A percentile compares a stretch with the other conserved stretches of the same genome.
phyloP scores from a whole-genome alignment of 441 rosid species.

The Syzygium malaccense region DNA sequence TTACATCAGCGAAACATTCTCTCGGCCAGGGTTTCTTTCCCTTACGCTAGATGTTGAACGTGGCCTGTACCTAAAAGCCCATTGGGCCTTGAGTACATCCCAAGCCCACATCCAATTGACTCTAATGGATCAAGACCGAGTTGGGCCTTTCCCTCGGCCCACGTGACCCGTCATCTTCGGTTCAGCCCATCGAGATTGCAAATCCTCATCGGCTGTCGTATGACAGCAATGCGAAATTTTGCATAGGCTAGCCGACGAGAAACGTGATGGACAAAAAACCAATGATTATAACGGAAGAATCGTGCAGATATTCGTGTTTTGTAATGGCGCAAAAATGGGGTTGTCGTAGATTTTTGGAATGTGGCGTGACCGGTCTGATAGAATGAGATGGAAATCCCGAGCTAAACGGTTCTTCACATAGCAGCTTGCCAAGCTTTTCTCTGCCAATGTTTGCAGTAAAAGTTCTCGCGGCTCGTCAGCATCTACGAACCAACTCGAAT shows the following conservation, averaged over 20 bases:
- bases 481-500: background rate
- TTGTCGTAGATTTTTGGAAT: background rate
- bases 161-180: background rate
- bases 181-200: background rate
- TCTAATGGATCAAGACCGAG: background rate
- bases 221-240: background rate
- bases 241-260: background rate
- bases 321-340: background rate
- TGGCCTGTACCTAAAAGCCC: background rate
- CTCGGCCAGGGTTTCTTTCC: background rate
- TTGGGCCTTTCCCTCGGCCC: background rate
- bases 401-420: background rate
- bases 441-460: background rate
- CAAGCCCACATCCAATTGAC: background rate
- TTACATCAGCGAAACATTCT: background rate
- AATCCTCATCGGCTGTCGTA: background rate
- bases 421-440: background rate
- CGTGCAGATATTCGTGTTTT: background rate
- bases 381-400: background rate
- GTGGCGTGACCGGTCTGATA: background rate
- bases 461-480: background rate
- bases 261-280: background rate
- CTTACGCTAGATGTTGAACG: background rate
- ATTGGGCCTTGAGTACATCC: background rate
- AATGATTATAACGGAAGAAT: background rate